A percentile compares a stretch with the other conserved stretches of the same genome.
Conservation (phyloP, 257 asterid genomes). For the Voacanga thouarsii region DNA sequence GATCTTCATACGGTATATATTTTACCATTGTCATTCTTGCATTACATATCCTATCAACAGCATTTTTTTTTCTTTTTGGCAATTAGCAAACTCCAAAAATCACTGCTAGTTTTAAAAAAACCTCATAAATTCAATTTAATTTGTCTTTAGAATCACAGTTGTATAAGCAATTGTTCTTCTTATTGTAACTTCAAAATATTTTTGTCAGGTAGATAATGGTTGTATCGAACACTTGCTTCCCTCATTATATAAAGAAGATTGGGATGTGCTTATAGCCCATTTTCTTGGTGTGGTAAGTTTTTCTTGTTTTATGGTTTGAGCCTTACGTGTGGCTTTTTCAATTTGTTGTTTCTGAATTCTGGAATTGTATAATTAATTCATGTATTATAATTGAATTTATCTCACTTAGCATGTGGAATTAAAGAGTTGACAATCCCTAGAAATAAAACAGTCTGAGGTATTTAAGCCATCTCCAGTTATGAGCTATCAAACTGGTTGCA, state of each 20-base stretch:
- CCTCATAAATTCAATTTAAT: background rate
- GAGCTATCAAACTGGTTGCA: background rate
- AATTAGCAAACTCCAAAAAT: background rate
- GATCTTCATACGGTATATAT: slow-evolving; percentile 76
- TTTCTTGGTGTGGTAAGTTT: slow-evolving; percentile 91
- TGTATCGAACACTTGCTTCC: slow-evolving; percentile 80
- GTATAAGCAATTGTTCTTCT: background rate
- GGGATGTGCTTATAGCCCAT: slow-evolving; percentile 97
- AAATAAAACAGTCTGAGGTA: background rate
- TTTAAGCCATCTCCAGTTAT: background rate
- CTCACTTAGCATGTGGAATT: background rate
- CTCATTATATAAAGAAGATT: slow-evolving; percentile 61
- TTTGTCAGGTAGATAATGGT: slow-evolving; percentile 82
- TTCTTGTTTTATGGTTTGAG: background rate
- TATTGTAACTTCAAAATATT: slow-evolving; percentile 19
- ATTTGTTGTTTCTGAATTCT: background rate
- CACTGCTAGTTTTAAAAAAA: background rate
- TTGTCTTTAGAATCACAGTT: background rate
- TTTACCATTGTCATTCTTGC: slow-evolving; percentile 1
- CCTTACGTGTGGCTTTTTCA: background rate
- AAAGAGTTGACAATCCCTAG: background rate
- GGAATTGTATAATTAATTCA: background rate
- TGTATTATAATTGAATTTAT: background rate
- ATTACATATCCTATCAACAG: background rate
- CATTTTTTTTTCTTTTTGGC: background rate